phyloP scores from a whole-genome alignment of 257 asterid species.

The Solanum ossicruentum region DNA sequence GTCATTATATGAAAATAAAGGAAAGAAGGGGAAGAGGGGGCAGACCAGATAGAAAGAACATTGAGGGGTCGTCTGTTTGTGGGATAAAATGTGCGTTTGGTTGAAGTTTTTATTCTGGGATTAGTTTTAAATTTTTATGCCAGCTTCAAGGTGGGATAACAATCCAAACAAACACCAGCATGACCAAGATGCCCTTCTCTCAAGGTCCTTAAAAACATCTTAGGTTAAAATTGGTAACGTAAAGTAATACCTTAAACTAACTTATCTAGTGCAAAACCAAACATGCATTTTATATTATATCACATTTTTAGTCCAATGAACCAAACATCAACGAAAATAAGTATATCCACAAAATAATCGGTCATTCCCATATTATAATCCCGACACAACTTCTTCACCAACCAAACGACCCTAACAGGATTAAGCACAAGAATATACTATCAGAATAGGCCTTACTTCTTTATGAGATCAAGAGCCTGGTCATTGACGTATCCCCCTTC shows the following conservation, averaged over 20 bases:
- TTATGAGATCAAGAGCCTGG: constrained; percentile 70
- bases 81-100: neutral
- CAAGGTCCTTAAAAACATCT: neutral
- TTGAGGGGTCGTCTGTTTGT: neutral
- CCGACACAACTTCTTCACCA: neutral
- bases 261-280: neutral
- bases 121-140: neutral
- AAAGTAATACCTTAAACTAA: neutral
- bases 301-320: neutral
- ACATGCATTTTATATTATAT: neutral
- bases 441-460: constrained; percentile 33
- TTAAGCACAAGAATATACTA: neutral
- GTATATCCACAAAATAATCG: neutral
- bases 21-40: too few relatives aligned
- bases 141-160: neutral
- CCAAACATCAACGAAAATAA: neutral
- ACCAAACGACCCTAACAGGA: neutral
- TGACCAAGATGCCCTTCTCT: neutral
- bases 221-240: neutral
- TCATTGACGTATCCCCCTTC: constrained; percentile 91
- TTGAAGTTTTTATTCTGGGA: neutral
- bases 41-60: neutral
- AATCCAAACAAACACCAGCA: neutral
- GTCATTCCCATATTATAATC: neutral
- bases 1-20: neutral